These are phyloP conservation scores for Scutellaria minor DNA, from an alignment of 257 asterid species.

Conservation along the genomic window DNA sequence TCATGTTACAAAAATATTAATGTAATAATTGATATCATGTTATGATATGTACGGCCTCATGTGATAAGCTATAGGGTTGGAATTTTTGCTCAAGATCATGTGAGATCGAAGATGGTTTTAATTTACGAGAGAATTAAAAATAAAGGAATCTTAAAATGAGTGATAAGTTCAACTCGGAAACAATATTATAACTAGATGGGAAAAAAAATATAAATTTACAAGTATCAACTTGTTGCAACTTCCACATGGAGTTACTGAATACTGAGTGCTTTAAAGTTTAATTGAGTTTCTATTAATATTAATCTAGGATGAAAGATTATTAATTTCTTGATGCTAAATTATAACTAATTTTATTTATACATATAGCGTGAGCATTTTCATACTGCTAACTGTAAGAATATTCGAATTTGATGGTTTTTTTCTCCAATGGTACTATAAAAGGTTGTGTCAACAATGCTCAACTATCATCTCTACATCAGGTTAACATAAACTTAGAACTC, in stretches of 20 bases:
- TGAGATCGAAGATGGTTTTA: not conserved
- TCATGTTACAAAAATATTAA: conserved; percentile 27
- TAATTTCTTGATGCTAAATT: too few relatives aligned
- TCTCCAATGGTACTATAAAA: too few relatives aligned
- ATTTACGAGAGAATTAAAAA: not conserved
- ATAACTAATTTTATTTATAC: too few relatives aligned
- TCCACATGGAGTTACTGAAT: conserved; percentile 31
- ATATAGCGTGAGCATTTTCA: too few relatives aligned
- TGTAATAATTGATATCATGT: conserved; percentile 26
- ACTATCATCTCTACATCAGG: too few relatives aligned
- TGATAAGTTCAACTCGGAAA: not conserved
- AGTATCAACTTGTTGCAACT: not conserved
- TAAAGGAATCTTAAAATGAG: not conserved
- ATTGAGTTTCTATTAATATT: not conserved
- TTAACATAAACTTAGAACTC: too few relatives aligned
- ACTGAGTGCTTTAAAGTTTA: not conserved
- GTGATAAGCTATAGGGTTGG: conserved; percentile 43
- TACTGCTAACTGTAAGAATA: too few relatives aligned
- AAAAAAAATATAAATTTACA: not conserved
- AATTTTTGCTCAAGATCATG: conserved; percentile 34
- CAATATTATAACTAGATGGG: not conserved
- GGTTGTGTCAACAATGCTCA: too few relatives aligned
- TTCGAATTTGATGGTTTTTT: too few relatives aligned
- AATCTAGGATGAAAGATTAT: too few relatives aligned
- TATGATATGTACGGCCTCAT: conserved; percentile 55